These are phyloP conservation scores for Psidium guajava DNA, from an alignment of 345 rosid genomes.

Conservation along the genomic window DNA sequence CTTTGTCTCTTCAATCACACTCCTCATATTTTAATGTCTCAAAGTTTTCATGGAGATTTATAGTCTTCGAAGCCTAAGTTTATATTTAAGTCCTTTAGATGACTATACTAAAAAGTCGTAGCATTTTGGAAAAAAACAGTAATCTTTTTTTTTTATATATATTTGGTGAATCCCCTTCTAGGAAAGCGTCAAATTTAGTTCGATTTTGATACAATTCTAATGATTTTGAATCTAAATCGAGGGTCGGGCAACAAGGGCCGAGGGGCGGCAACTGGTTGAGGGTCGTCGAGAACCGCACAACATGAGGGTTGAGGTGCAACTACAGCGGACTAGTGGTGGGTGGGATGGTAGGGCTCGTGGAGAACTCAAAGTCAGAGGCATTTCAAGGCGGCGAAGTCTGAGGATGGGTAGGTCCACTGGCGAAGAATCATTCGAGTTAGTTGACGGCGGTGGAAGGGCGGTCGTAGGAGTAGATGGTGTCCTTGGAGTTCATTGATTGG, in stretches of 20 bases:
- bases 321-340: background rate
- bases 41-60: background rate
- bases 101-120: background rate
- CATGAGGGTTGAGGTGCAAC: background rate
- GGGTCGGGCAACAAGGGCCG: background rate
- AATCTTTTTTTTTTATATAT: background rate
- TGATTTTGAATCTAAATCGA: background rate
- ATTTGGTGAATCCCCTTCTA: background rate
- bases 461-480: slow-evolving; percentile 11
- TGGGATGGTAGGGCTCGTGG: background rate
- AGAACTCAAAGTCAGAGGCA: slow-evolving; percentile 10
- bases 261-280: background rate
- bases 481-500: background rate
- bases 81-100: background rate
- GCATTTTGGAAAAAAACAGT: background rate
- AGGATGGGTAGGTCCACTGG: background rate
- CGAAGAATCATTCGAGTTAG: slow-evolving; percentile 2
- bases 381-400: background rate
- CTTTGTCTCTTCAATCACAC: background rate
- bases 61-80: background rate
- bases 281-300: background rate
- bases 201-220: background rate
- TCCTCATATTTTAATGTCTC: background rate
- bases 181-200: background rate
- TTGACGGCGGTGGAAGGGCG: background rate